Evolutionary conservation across 2,329 filamentous ascomycete genomes (phyloP), one percentile per base, ranked within the genome.

Genomic region (Geosmithia morbida): DNA sequence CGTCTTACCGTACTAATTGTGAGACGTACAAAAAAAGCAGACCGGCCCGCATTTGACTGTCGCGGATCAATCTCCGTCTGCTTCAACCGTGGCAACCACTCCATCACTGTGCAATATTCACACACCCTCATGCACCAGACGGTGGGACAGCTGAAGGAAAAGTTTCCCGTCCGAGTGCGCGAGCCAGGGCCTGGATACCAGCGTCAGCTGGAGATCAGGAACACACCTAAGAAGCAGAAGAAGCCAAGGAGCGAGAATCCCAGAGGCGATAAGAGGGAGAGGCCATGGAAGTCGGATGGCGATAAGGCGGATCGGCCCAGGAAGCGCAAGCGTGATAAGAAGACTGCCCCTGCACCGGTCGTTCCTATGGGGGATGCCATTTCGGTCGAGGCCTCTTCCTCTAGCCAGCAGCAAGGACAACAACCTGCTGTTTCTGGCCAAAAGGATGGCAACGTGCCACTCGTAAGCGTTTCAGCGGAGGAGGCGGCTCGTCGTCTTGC

Each of bases 1-100:
- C 18, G 54, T 51, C 51, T 42, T 18, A 19, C 41, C 40, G 3
- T 43, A 19, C 17, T 43, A 20, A 41, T 11, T 41, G 40, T 45
- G 22, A 17, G n/a, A 50, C 37, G 39, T 29, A n/a, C n/a, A n/a
- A n/a, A n/a, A n/a, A n/a, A n/a, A 26, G 16, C 51, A 75, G 72
- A 61, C 26, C 72, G 76, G 14, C 76, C 76, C 46, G 75, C 75
- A 0, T 80, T 78, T 51, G 74, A 80, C 53, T 80, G 76, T 50
- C 67, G 71, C 39, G 76, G 76, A 17, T 63, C 64, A 1, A 57
- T 79, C 17, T 65, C 59, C 2, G 65, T 80, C 42, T 57, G 65
- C 1, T 79, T 80, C 51, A 65, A 67, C 7, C 69, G 67, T 48
- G 64, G 62, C 20, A 66, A 61, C 29, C 68, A 69, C 30, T 59